These are phyloP conservation scores for Amanita subjunquillea DNA, from an alignment of 768 basidiomycete species.

Conservation along the genomic window DNA sequence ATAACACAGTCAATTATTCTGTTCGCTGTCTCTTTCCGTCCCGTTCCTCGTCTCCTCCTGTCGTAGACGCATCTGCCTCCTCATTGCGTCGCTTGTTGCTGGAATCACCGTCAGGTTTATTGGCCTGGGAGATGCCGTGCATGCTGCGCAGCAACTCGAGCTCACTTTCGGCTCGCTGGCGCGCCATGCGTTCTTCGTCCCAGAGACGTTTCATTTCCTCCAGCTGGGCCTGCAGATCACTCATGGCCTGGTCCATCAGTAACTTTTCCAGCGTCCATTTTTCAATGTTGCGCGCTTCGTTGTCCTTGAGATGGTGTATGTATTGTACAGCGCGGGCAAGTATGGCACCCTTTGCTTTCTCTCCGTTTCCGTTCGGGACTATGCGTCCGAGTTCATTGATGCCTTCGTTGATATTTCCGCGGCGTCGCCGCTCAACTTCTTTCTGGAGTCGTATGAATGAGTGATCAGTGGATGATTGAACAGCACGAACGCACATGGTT, in stretches of 20 bases:
- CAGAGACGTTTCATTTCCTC: conserved; percentile 75
- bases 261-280: conserved; percentile 92
- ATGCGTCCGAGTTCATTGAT: conserved; percentile 87
- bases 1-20: conserved; percentile 20
- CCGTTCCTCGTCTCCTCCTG: conserved; percentile 15
- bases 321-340: conserved; percentile 84
- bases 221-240: conserved; percentile 72
- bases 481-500: conserved; percentile 48
- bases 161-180: conserved; percentile 56
- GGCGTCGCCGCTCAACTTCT: conserved; percentile 92
- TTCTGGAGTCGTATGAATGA: conserved; percentile 45
- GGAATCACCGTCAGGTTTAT: neutral
- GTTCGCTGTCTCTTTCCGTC: conserved; percentile 32
- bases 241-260: conserved; percentile 89
- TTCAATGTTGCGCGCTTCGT: conserved; percentile 84
- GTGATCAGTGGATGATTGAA: neutral
- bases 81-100: conserved; percentile 26
- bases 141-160: conserved; percentile 41
- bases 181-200: conserved; percentile 62
- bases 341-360: conserved; percentile 86
- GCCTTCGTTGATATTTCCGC: conserved; percentile 94
- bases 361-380: conserved; percentile 79
- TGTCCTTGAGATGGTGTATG: conserved; percentile 85
- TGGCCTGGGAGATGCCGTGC: conserved; percentile 10
- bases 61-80: conserved; percentile 25